Percentiles rank a stretch among this genome's conserved stretches.
These are phyloP conservation scores for Solanum sejunctum DNA, from an alignment of 257 asterid genomes.

Conservation along the genomic window DNA sequence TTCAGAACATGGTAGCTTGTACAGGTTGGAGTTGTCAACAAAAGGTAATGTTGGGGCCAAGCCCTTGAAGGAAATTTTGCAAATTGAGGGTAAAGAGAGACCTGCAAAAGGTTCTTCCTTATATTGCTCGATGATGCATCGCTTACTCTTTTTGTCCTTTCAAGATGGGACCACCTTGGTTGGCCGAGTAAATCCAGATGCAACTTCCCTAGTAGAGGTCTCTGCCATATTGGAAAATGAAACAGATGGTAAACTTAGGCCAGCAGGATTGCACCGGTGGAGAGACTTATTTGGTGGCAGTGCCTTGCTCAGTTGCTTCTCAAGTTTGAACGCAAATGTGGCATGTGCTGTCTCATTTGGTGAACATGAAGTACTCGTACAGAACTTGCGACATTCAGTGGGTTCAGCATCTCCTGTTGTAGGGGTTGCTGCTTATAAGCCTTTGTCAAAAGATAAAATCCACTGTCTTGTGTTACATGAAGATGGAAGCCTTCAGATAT, in stretches of 20 bases:
- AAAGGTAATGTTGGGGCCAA: conserved; percentile 76
- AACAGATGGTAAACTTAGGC: conserved; percentile 54
- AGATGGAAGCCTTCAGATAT: conserved; percentile 98
- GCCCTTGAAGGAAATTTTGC: conserved; percentile 68
- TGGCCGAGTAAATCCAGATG: conserved; percentile 78
- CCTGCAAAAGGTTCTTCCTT: conserved; percentile 66
- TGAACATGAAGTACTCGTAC: conserved; percentile 64
- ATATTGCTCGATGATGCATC: conserved; percentile 64
- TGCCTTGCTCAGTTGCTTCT: conserved; percentile 78
- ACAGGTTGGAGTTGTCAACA: conserved; percentile 78
- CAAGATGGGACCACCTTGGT: conserved; percentile 85
- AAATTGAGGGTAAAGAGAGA: conserved; percentile 51
- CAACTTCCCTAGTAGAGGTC: conserved; percentile 53
- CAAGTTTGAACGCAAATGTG: conserved; percentile 70
- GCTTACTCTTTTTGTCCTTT: conserved; percentile 77
- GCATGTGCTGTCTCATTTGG: conserved; percentile 70
- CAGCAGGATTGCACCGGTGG: conserved; percentile 97
- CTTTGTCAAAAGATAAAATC: conserved; percentile 91
- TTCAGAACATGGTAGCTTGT: conserved; percentile 71
- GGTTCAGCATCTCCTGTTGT: conserved; percentile 87
- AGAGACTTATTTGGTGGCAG: conserved; percentile 67
- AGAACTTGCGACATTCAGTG: conserved; percentile 69
- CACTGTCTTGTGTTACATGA: conserved; percentile 94
- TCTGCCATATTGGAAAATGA: conserved; percentile 74
- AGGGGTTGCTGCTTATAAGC: conserved; percentile 90